Percentiles rank a stretch among this genome's conserved stretches.
Evolutionary conservation across 495 filamentous ascomycete species (phyloP).

Genomic region (Penicillium verhagenii): DNA sequence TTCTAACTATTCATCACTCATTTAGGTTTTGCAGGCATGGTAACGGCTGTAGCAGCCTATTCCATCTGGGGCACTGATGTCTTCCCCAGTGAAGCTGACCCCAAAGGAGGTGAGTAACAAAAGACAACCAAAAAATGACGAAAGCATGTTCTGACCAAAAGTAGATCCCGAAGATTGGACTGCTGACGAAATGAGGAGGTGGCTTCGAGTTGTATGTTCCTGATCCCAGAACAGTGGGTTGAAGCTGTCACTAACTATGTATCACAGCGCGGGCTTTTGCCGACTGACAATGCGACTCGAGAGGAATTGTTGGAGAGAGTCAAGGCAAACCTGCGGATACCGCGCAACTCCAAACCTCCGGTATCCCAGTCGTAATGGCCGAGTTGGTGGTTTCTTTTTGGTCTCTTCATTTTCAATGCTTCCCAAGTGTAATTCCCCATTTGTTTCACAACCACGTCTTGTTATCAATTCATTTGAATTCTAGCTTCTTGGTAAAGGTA

Average conservation of each 20-base stretch:
- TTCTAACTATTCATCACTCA: constrained; percentile 10
- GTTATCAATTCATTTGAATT: neutral
- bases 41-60: constrained; percentile 81
- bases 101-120: constrained; percentile 61
- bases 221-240: neutral
- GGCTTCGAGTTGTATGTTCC: constrained; percentile 69
- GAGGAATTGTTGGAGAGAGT: constrained; percentile 80
- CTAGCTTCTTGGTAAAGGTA: neutral
- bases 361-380: constrained; percentile 7
- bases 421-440: neutral
- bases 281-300: constrained; percentile 61
- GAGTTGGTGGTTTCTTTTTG: neutral
- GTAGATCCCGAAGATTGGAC: constrained; percentile 70
- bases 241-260: neutral
- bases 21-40: constrained; percentile 70
- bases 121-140: neutral
- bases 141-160: constrained; percentile 10
- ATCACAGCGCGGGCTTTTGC: constrained; percentile 70
- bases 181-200: constrained; percentile 65
- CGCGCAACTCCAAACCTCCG: constrained; percentile 27
- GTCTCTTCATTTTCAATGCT: neutral
- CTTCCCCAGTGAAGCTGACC: constrained; percentile 69
- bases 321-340: constrained; percentile 67
- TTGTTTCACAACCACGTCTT: neutral
- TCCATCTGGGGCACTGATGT: constrained; percentile 80